Base-by-base conservation (phyloP, 2,329 filamentous ascomycete species). In the Rosellinia necatrix region DNA sequence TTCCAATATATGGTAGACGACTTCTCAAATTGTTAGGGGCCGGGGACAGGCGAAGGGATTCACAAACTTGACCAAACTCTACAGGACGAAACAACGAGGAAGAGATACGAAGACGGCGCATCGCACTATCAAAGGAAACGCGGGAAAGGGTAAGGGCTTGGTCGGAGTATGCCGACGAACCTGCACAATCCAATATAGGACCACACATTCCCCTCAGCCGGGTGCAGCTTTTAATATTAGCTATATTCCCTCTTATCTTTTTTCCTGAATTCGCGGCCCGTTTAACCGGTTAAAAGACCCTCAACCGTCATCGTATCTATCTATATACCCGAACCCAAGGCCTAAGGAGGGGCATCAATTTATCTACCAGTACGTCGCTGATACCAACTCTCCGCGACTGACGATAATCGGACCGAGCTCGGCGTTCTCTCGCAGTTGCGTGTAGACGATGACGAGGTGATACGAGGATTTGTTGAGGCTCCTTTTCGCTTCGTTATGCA, bases 201-300 rank as follows among this genome's bases (percentile, higher is more conserved):
- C 22, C n/a, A 21, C 24, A 10, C 25, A n/a, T n/a, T n/a, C n/a
- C 8, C 25, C 44, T 27, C 47, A 38, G 42, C 37, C 37, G 46
- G 46, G 35, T 10, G 15, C 29, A 10, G 15, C n/a, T 49, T 32
- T 53, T 57, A 49, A 49, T 58, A 44, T 58, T 25, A 21, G 35
- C n/a, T 15, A 13, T 17, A 8, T 22, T 40, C 6, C 27, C 3
- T 25, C 40, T 13, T 21, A 19, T 30, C 9, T 19, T 17, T 46
- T 7, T 6, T 10, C 17, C 21, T 30, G 32, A 22, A 12, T 13
- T 17, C 12, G 29, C 55, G 49, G 55, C n/a, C 55, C 49, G 55
- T 46, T 49, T 53, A 54, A 8, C 55, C 55, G 55, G 6, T 6
- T 3, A 17, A 15, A 30, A 25, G 10, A 21, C 41, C 27, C 29